These are phyloP conservation scores for Carex pumila DNA, from an alignment of 176 grass and related monocot genomes.

Conservation along the genomic window DNA sequence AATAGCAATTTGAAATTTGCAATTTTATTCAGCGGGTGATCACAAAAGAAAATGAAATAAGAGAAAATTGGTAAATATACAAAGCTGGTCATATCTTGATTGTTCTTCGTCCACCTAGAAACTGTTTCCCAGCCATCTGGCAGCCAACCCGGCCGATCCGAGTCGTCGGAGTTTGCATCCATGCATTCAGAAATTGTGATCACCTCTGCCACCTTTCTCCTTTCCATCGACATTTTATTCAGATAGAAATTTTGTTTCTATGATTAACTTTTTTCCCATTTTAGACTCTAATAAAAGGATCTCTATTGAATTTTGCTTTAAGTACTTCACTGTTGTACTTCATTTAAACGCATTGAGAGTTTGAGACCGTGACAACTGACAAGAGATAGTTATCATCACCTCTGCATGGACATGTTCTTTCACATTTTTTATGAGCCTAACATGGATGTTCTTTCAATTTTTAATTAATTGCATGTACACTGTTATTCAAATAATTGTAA, in stretches of 20 bases:
- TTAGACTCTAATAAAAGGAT: too few relatives aligned
- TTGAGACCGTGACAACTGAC: too few relatives aligned
- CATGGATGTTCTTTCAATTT: background rate
- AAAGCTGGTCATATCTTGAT: background rate
- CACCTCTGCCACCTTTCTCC: background rate
- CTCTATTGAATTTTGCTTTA: too few relatives aligned
- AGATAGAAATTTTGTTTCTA: background rate
- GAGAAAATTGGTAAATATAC: background rate
- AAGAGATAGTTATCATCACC: too few relatives aligned
- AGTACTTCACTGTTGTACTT: too few relatives aligned
- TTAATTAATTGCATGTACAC: background rate
- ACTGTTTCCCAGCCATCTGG: conserved; percentile 3
- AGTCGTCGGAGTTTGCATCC: background rate
- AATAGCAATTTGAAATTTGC: background rate
- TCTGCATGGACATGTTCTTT: background rate
- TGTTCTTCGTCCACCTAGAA: background rate
- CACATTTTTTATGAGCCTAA: background rate
- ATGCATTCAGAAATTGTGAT: background rate
- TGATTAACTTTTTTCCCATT: too few relatives aligned
- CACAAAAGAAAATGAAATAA: background rate
- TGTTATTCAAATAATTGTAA: background rate
- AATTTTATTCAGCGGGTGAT: background rate
- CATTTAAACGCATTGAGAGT: too few relatives aligned
- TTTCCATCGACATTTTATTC: background rate
- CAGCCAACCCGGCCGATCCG: background rate